phyloP scores from a whole-genome alignment of 805 yeast species.

The Pachysolen tannophilus region DNA sequence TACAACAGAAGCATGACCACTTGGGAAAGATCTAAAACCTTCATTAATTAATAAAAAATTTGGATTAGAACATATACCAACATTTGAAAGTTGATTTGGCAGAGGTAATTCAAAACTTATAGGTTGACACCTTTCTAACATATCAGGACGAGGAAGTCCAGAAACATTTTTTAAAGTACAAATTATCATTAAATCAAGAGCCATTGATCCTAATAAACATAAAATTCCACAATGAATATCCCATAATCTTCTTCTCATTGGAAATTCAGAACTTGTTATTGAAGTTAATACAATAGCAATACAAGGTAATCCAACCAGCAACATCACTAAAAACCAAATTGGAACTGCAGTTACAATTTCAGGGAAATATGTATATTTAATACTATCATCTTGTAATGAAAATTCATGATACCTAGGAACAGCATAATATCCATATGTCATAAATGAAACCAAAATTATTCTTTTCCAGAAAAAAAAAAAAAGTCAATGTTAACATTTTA shows the following conservation, averaged over 20 bases:
- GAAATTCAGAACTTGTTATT: slow-evolving; percentile 13
- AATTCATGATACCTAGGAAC: slow-evolving; percentile 35
- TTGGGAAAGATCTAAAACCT: slow-evolving; percentile 52
- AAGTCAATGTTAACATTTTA: background rate
- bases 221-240: slow-evolving; percentile 29
- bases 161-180: slow-evolving; percentile 38
- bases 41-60: slow-evolving; percentile 29
- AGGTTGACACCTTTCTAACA: slow-evolving; percentile 42
- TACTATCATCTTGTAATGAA: slow-evolving; percentile 22
- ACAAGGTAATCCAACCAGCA: slow-evolving; percentile 26
- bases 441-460: slow-evolving; percentile 15
- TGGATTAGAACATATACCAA: slow-evolving; percentile 37
- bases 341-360: slow-evolving; percentile 27
- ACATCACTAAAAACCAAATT: slow-evolving; percentile 20
- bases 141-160: slow-evolving; percentile 47
- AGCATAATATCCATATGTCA: slow-evolving; percentile 23
- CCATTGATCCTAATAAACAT: slow-evolving; percentile 28
- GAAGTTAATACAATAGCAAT: slow-evolving; percentile 18
- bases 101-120: slow-evolving; percentile 24
- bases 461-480: slow-evolving; percentile 1
- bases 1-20: slow-evolving; percentile 47
- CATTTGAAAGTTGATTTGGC: slow-evolving; percentile 29
- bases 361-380: slow-evolving; percentile 26
- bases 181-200: slow-evolving; percentile 30
- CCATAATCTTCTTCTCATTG: slow-evolving; percentile 26